Base-by-base conservation (phyloP, 352 stramenopile species). In the Globisporangium orthogonon region DNA sequence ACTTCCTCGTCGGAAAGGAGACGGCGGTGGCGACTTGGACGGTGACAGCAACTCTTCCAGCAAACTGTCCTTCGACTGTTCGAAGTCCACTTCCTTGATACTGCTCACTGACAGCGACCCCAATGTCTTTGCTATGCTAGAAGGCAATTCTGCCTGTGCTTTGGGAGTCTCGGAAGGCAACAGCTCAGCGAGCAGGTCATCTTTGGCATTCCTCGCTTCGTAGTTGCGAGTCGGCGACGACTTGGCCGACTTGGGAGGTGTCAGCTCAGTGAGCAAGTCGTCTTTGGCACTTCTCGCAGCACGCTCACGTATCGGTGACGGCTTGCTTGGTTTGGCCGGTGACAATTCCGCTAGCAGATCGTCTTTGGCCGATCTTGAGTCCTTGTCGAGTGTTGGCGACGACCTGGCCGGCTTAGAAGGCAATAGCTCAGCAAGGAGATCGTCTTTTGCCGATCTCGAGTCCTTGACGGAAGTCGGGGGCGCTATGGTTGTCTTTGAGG, bases 61-160 rank as follows among this genome's bases (percentile, higher is more conserved):
- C 3, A 89, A 48, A 60, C 74, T 82, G 60, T 84, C 76, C 55
- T 89, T 89, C 9, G 76, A 78, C 58, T 83, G 78, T 54, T 89
- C 78, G 43, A 87, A 89, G 39, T 86, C 76, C 13, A 61, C 68
- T 46, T 87, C 76, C 4, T 73, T 75, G 45, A 81, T 79, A 46
- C 70, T 78, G 9, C 64, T 67, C 2, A 70, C 56, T 5, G 70
- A 58, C 4, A 71, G 57, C 50, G 74, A 76, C 49, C 69, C 65
- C 15, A 80, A 41, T 14, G 70, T 77, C 52, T 83, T 54, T 14
- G 35, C 11, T 59, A 13, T 54, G 41, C 9, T 47, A 2, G 62
- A 43, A 1, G 74, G 69, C 0, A 81, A 51, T 37, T 78, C 69
- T 23, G 60, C 41, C 18, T 54, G 54, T 14, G 35, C 35, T 2